phyloP scores from a whole-genome alignment of 768 basidiomycete species.

The Trametes cingulata region DNA sequence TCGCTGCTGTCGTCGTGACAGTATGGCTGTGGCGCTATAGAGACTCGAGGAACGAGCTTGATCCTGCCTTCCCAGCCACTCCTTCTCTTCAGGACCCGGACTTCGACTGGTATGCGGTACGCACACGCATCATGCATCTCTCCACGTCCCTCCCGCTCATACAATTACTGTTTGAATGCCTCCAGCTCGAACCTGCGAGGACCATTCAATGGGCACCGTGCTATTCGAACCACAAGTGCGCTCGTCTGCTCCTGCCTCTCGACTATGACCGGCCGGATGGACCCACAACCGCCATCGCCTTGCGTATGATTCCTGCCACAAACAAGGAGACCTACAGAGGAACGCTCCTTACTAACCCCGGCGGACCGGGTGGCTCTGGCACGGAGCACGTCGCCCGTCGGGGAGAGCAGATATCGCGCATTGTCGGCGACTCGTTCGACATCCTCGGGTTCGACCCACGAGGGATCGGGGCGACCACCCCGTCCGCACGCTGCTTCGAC shows the following conservation, averaged over 20 bases:
- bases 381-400: constrained; percentile 2
- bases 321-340: constrained; percentile 16
- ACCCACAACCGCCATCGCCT: constrained; percentile 19
- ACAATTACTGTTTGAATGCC: too few species aligned
- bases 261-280: constrained; percentile 21
- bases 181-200: neutral
- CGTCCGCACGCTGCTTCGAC: constrained; percentile 18
- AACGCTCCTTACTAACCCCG: constrained; percentile 22
- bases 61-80: too few species aligned
- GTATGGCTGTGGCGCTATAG: too few species aligned
- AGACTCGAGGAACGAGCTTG: too few species aligned
- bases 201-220: constrained; percentile 19
- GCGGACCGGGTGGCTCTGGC: constrained; percentile 23
- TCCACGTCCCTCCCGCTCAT: neutral
- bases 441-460: constrained; percentile 27
- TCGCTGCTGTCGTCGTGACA: constrained; percentile 6
- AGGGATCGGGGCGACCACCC: constrained; percentile 24
- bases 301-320: constrained; percentile 21
- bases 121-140: neutral
- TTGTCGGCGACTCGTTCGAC: constrained; percentile 20
- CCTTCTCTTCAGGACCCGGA: constrained; percentile 1
- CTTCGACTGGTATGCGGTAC: constrained; percentile 8
- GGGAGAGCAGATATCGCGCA: constrained; percentile 16
- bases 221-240: constrained; percentile 16
- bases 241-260: constrained; percentile 22